Percentiles rank a stretch among this genome's conserved stretches.
Conservation (phyloP, 163 green algal genomes). For the Prototheca cutis region DNA sequence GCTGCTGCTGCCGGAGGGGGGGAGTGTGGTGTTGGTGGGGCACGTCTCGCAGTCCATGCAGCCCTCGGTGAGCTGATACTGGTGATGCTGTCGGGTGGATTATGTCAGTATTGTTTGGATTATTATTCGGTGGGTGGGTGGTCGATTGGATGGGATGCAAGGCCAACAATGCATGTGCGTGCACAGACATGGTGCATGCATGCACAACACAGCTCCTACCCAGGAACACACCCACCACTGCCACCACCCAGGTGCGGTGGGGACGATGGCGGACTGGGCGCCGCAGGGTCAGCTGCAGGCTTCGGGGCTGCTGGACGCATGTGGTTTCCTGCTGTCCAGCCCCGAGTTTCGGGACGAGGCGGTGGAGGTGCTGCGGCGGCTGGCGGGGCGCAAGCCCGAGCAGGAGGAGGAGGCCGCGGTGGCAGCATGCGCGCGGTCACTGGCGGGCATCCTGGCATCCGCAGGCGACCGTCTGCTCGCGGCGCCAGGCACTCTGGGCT, state of each 20-base stretch:
- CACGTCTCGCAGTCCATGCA: conserved; percentile 49
- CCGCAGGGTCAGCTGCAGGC: conserved; percentile 42
- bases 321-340: conserved; percentile 44
- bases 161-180: too few relatives aligned
- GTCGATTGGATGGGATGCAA: too few relatives aligned
- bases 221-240: too few relatives aligned
- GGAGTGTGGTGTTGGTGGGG: conserved; percentile 21
- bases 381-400: conserved; percentile 21
- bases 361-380: conserved; percentile 47
- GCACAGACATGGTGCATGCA: too few relatives aligned
- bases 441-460: conserved; percentile 25
- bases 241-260: conserved; percentile 30
- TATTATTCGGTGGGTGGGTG: too few relatives aligned
- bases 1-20: conserved; percentile 22
- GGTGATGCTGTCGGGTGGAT: too few relatives aligned
- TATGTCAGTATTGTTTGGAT: too few relatives aligned
- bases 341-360: conserved; percentile 50
- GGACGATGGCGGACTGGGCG: conserved; percentile 61
- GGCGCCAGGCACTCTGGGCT: conserved; percentile 15
- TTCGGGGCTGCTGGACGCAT: conserved; percentile 51
- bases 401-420: neutral
- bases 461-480: conserved; percentile 30
- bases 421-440: neutral
- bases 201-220: too few relatives aligned
- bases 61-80: conserved; percentile 36